Evolutionary conservation across 176 grass and related monocot species (phyloP), one percentile per base, ranked within the genome.

Genomic region (Miscanthus lutarioriparius): DNA sequence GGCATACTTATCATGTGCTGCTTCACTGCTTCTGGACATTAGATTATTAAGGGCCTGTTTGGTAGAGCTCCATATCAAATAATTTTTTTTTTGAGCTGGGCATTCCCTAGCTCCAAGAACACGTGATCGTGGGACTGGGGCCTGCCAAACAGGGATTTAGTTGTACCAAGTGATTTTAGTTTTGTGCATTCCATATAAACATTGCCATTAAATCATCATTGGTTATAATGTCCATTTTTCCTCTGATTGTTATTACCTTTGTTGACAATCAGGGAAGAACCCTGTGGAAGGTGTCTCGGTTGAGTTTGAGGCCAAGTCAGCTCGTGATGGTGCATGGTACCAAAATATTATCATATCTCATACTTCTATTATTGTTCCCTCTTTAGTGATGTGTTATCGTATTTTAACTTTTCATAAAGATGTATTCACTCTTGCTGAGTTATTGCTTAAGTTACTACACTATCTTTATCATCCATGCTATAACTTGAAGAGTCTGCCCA

Each of bases 261-360:
- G 32, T 80, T 83, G 8, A 22, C 48, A 90, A 84, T 12, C 80
- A 82, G 67, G 88, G 14, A 90, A 90, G 73, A 85, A 7, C 86
- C 32, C 83, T 66, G 27, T 79, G 37, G 90, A 92, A 67, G 81
- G 80, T 80, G 48, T 75, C 33, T 77, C 70, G 32, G 76, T 92
- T 2, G 93, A 95, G 59, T 95, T 92, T 86, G 93, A 95, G 88
- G 93, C 93, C 43, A 95, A 95, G 67, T 95, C 93, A 33, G 93
- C 93, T 84, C 86, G 90, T 75, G 93, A 95, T 86, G 93, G 93
- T 1, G 93, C 93, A 76, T 95, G 93, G 93, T 95, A 88, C 70
- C 36, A 28, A 63, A 37, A 48, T 8, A 71, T 11, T 80, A 61
- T 62, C 33, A 20, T 17, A 16, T 81, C 33, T 70, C 13, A 7